phyloP scores from a whole-genome alignment of 495 filamentous ascomycete species.

The Friedmanniomyces simplex region DNA sequence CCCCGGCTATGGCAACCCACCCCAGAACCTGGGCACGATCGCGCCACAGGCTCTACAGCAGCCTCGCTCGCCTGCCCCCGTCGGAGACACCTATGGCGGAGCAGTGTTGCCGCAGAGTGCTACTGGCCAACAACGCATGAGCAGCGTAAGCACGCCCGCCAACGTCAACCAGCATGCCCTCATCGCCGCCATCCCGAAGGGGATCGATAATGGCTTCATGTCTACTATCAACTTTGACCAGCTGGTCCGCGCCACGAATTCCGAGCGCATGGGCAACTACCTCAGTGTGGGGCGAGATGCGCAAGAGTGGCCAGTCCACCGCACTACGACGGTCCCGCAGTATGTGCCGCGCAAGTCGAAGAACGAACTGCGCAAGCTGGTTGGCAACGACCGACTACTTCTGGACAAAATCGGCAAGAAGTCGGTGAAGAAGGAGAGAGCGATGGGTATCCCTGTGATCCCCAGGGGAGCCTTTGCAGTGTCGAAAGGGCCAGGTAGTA shows the following conservation, averaged over 20 bases:
- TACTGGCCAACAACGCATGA: background rate
- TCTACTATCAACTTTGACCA: constrained; percentile 31
- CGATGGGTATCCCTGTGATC: background rate
- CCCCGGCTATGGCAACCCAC: constrained; percentile 3
- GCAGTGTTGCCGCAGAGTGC: background rate
- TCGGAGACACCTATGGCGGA: background rate
- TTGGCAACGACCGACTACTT: constrained; percentile 23
- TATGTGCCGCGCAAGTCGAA: constrained; percentile 36
- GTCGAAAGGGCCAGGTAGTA: background rate
- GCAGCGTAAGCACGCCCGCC: background rate
- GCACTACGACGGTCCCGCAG: constrained; percentile 24
- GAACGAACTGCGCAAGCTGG: constrained; percentile 34
- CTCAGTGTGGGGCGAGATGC: constrained; percentile 30
- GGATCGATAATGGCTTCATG: constrained; percentile 30
- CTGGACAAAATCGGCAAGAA: constrained; percentile 23
- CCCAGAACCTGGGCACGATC: constrained; percentile 21
- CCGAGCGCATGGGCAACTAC: constrained; percentile 33
- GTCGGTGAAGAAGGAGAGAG: constrained; percentile 7
- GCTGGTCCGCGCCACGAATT: constrained; percentile 33
- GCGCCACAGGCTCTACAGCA: constrained; percentile 30
- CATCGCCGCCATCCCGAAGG: constrained; percentile 24
- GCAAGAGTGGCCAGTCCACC: constrained; percentile 14
- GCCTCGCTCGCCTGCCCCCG: constrained; percentile 2
- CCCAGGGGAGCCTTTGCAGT: background rate
- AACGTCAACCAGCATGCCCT: constrained; percentile 12